Evolutionary conservation across 768 basidiomycete genomes (phyloP).

Genomic region (Leccinum imitatum): DNA sequence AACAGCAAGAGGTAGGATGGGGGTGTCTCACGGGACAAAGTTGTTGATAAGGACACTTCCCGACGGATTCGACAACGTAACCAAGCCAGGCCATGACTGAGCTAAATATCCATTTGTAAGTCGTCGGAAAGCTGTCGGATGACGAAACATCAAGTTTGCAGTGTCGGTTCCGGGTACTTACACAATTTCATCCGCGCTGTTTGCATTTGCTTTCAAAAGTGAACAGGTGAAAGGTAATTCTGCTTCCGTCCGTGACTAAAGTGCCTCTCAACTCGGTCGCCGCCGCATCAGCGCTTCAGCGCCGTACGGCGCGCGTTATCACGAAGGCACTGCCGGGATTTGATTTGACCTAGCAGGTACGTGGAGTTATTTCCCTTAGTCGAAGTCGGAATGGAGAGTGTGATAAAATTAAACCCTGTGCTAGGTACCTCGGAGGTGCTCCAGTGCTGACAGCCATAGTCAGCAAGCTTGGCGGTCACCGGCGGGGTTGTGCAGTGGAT

Average conservation of each 20-base stretch:
- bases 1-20: neutral
- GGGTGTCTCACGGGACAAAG: constrained; percentile 5
- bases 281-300: neutral
- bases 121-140: neutral
- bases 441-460: neutral
- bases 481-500: neutral
- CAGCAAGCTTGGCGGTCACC: neutral
- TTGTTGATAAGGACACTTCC: neutral
- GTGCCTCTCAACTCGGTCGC: neutral
- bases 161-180: neutral
- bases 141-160: constrained; percentile 12
- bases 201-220: constrained; percentile 1
- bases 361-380: neutral
- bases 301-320: neutral
- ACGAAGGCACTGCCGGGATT: neutral
- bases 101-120: neutral
- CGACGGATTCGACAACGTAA: neutral
- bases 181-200: constrained; percentile 9
- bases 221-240: neutral
- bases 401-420: neutral
- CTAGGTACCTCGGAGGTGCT: neutral
- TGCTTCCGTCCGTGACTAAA: neutral
- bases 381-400: neutral
- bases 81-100: neutral
- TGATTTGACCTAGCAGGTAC: neutral